Conservation (phyloP, 148 eudicot species). For the Pharnaceum exiguum region DNA sequence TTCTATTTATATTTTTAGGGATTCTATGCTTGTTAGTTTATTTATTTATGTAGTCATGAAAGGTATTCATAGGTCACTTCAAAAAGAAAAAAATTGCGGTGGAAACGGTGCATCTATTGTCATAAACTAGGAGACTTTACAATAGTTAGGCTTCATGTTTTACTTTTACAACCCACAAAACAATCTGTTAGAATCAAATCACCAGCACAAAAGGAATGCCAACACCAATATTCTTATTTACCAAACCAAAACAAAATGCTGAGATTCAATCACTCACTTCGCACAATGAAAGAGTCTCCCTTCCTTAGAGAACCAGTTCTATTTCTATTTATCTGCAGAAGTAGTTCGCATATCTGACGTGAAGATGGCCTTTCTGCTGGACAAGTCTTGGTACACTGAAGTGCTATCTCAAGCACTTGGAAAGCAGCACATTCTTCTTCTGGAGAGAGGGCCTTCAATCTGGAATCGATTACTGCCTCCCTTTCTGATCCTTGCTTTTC, state of each 20-base stretch:
- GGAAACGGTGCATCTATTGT: background rate
- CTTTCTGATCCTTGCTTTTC: constrained; percentile 44
- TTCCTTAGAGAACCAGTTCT: constrained; percentile 37
- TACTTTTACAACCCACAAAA: background rate
- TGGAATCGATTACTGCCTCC: constrained; percentile 57
- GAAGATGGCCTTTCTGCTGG: constrained; percentile 86
- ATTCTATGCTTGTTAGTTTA: too few species aligned
- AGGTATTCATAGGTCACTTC: background rate
- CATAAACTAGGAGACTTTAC: background rate
- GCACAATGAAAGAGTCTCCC: constrained; percentile 13
- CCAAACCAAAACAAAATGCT: background rate
- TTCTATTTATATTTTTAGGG: too few species aligned
- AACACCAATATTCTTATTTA: background rate
- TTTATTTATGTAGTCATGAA: background rate
- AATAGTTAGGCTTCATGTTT: background rate
- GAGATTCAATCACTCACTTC: constrained; percentile 4
- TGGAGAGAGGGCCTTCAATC: constrained; percentile 49
- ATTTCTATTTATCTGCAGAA: constrained; percentile 51
- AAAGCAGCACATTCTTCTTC: constrained; percentile 51
- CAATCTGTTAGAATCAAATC: background rate
- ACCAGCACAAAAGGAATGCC: background rate
- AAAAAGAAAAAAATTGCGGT: background rate
- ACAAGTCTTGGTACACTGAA: constrained; percentile 82
- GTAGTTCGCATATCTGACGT: constrained; percentile 62
- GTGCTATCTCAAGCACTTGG: constrained; percentile 77